phyloP scores from a whole-genome alignment of 805 yeast species.

The Yarrowia alimentaria region DNA sequence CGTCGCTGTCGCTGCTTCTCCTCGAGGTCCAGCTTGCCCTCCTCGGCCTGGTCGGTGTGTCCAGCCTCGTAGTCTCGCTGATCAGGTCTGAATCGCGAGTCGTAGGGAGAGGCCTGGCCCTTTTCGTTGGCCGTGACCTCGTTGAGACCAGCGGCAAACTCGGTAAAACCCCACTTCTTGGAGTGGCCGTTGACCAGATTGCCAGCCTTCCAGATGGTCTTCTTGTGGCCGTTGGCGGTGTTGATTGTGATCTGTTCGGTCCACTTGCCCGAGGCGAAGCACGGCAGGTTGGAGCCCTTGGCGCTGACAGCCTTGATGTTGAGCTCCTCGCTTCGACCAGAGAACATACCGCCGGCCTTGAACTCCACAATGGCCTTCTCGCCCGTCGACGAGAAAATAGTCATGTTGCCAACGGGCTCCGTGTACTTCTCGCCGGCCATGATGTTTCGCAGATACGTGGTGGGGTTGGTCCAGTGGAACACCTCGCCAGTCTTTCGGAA shows the following conservation, averaged over 20 bases:
- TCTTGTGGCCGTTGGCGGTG: slow-evolving; percentile 38
- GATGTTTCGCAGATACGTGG: slow-evolving; percentile 75
- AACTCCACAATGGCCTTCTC: slow-evolving; percentile 68
- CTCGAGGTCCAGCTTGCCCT: slow-evolving; percentile 64
- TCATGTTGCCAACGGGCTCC: slow-evolving; percentile 74
- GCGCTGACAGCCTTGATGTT: slow-evolving; percentile 39
- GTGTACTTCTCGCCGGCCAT: slow-evolving; percentile 93
- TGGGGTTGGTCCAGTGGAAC: slow-evolving; percentile 79
- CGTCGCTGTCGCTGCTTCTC: slow-evolving; percentile 79
- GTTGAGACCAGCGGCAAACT: slow-evolving; percentile 76
- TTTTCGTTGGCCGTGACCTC: slow-evolving; percentile 72
- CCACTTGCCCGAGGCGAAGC: slow-evolving; percentile 68
- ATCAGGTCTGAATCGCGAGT: slow-evolving; percentile 89
- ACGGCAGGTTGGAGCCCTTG: slow-evolving; percentile 35
- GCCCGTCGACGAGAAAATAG: slow-evolving; percentile 67
- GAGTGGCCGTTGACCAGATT: slow-evolving; percentile 56
- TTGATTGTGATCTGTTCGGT: slow-evolving; percentile 59
- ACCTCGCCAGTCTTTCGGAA: slow-evolving; percentile 55
- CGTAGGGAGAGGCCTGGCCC: slow-evolving; percentile 72
- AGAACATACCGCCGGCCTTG: slow-evolving; percentile 80
- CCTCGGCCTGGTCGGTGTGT: slow-evolving; percentile 68
- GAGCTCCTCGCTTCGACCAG: slow-evolving; percentile 74
- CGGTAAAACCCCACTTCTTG: slow-evolving; percentile 80
- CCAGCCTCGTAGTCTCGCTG: slow-evolving; percentile 69
- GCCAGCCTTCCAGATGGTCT: slow-evolving; percentile 67